Evolutionary conservation across 768 basidiomycete genomes (phyloP), one percentile per base, ranked within the genome.

Genomic region (Rhizopogon roseolus): DNA sequence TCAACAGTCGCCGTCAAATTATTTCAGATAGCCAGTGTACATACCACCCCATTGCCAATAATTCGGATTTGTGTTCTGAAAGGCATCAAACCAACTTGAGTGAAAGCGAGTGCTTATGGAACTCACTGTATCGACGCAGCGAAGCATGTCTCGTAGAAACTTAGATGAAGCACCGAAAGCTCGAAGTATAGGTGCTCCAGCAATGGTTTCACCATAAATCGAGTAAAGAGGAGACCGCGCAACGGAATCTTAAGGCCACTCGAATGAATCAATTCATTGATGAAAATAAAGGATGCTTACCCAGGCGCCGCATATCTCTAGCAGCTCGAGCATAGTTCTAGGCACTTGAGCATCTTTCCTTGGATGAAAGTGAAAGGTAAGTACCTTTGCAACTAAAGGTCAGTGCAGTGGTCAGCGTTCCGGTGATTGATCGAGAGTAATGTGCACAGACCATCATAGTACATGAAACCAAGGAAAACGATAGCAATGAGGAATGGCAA

Each of bases 41-140:
- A 50, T 65, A 88, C 85, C 84, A 73, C 84, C 88, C 90, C 89
- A 93, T 80, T 89, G 87, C 93, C 93, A 95, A 63, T 89, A 93
- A 65, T 84, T 88, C 3, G 90, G 90, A 63, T 82, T 90, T 14
- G 82, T 60, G 53, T 81, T 82, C 79, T 81, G 43, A 34, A 16
- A 17, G 37, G 16, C 38, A 37, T 16, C 45, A 56, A 49, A 45
- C 39, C 36, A 14, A 22, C 22, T 22, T 22, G 22, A 16, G 39
- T 36, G 16, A 32, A 39, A 25, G 34, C 29, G 3, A 50, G 50
- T 3, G 2, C 41, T 37, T 22, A 27, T 17, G 34, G 38, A 70
- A 70, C 84, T 57, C 56, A 90, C 87, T 36, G 88, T 90, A 63
- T 93, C 90, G 19, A 88, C 86, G 56, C 82, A 88, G 50, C 82